Conservation (phyloP, 2,329 filamentous ascomycete species). For the Fusarium continuum region DNA sequence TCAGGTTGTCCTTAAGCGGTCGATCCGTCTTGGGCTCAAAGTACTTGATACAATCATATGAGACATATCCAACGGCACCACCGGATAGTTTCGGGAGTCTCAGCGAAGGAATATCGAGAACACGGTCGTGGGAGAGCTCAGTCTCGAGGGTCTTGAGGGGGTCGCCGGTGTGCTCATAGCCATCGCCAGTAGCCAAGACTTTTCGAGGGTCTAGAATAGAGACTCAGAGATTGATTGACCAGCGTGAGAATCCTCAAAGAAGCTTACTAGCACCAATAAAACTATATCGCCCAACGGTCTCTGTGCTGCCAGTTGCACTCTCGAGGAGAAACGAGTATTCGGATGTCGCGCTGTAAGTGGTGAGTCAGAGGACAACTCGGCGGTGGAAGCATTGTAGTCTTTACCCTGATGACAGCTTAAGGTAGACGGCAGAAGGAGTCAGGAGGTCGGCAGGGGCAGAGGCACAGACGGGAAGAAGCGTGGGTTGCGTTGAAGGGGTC, state of each 20-base stretch:
- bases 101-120: conserved; percentile 84
- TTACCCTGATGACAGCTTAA: conserved; percentile 71
- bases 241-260: neutral
- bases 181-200: conserved; percentile 85
- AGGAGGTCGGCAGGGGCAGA: conserved; percentile 92
- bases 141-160: conserved; percentile 84
- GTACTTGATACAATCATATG: conserved; percentile 96
- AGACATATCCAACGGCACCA: conserved; percentile 94
- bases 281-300: conserved; percentile 93
- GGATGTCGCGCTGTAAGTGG: conserved; percentile 53
- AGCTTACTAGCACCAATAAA: conserved; percentile 77
- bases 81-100: conserved; percentile 87
- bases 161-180: conserved; percentile 84
- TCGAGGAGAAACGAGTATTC: conserved; percentile 95
- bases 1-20: conserved; percentile 85
- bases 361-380: conserved; percentile 29
- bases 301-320: conserved; percentile 81
- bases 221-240: conserved; percentile 14
- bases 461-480: conserved; percentile 82
- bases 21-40: conserved; percentile 97
- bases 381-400: neutral
- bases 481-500: conserved; percentile 55
- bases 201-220: conserved; percentile 68
- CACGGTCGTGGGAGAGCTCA: conserved; percentile 80
- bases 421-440: conserved; percentile 93